Base-by-base conservation (phyloP, 352 stramenopile genomes). In the Phytophthora europaea region DNA sequence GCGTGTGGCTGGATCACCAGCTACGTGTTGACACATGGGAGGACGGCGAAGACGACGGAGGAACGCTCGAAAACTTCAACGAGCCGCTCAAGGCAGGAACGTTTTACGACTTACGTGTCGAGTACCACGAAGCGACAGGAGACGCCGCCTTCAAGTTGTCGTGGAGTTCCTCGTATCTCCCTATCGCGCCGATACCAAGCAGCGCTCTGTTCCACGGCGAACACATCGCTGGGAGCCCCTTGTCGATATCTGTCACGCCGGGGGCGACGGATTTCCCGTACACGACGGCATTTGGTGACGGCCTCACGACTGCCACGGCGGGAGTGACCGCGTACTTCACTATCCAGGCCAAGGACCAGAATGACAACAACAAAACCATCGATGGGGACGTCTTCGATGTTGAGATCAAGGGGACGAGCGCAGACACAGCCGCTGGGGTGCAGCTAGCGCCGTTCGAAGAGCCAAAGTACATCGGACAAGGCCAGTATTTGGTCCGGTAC, bases 211-310 rank as follows among this genome's bases (percentile, higher is more conserved):
- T 90, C 69, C 86, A 96, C 57, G 82, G 92, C 9, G 89, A 94
- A 0, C 95, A 99, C 67, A 99, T 99, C 62, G 73, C 97, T 40
- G 96, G 95, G 16, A 99, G 94, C 73, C 97, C 98, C 12, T 99
- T 98, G 71, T 65, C 80, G 1, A 92, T 98, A 18, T 61, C 73
- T 2, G 86, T 99, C 22, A 92, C 95, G 1, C 95, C 98, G 16
- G 97, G 97, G 9, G 93, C 94, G 16, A 97, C 93, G 4, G 97
- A 99, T 65, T 99, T 98, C 77, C 96, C 96, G 9, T 98, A 98
- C 62, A 99, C 97, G 12, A 97, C 86, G 4, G 96, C 97, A 2
- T 97, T 84, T 55, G 96, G 96, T 2, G 64, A 77, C 9, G 96
- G 95, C 1, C 62, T 98, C 4, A 79, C 66, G 18, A 59, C 62